Evolutionary conservation across 768 basidiomycete species (phyloP).

Genomic region (Russula olivacea): DNA sequence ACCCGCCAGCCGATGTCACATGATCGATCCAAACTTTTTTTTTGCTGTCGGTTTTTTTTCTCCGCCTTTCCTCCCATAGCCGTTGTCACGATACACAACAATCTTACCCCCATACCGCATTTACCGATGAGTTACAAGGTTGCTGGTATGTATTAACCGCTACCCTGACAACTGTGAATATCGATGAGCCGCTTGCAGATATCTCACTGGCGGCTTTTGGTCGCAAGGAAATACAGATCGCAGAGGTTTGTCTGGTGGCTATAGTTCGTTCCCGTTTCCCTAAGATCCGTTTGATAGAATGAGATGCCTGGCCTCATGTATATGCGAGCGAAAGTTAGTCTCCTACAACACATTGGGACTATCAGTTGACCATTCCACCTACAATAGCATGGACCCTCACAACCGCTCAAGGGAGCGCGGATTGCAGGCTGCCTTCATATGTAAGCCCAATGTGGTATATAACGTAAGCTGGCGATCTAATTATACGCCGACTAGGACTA

Average conservation of each 20-base stretch:
- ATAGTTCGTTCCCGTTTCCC: slow-evolving; percentile 19
- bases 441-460: slow-evolving; percentile 38
- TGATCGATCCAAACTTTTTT: slow-evolving; percentile 11
- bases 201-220: slow-evolving; percentile 98
- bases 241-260: slow-evolving; percentile 60
- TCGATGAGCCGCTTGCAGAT: slow-evolving; percentile 41
- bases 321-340: slow-evolving; percentile 72
- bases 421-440: slow-evolving; percentile 98
- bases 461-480: slow-evolving; percentile 7
- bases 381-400: slow-evolving; percentile 60
- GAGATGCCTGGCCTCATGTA: slow-evolving; percentile 97
- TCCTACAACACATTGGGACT: slow-evolving; percentile 8
- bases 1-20: neutral
- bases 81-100: slow-evolving; percentile 4
- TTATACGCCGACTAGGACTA: slow-evolving; percentile 59
- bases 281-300: slow-evolving; percentile 43
- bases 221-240: slow-evolving; percentile 99
- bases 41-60: slow-evolving; percentile 21
- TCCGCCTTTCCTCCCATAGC: slow-evolving; percentile 24
- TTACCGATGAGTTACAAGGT: slow-evolving; percentile 80
- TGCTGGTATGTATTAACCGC: slow-evolving; percentile 49
- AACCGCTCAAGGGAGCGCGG: slow-evolving; percentile 91
- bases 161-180: slow-evolving; percentile 6
- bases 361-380: slow-evolving; percentile 22
- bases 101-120: slow-evolving; percentile 10